Base-by-base conservation (phyloP, 176 grass and related monocot genomes). In the Triticum turgidum region DNA sequence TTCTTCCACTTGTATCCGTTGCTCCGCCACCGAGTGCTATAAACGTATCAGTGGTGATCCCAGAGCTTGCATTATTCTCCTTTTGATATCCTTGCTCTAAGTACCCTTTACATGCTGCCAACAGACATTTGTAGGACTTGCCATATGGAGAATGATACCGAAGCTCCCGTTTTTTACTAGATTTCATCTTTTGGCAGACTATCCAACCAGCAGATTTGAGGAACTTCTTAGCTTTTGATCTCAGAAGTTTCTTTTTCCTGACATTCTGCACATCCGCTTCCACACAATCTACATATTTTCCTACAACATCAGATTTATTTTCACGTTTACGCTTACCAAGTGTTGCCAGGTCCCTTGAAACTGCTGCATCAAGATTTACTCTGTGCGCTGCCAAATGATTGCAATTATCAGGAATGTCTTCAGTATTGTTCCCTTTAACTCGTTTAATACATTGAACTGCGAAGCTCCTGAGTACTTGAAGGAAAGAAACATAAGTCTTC, bases 181-280 rank as follows among this genome's bases (percentile, higher is more conserved):
- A 80, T 10, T 70, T 42, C 58, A 71, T 5, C 72, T 80, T 85
- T 47, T 66, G 76, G 32, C 67, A 83, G 56, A 81, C 14, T 47
- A 84, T 80, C 92, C 88, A 92, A 37, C 94, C 92, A 76, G 79
- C 83, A 58, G 80, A 94, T 38, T 77, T 85, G 29, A 97, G 89
- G 69, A 92, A 89, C 17, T 87, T 80, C 75, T 73, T 88, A 82
- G 84, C 92, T 80, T 94, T 94, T 79, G 80, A 86, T 41, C 51
- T 89, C 69, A 94, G 61, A 69, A 17, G 8, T 84, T 78, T 51
- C 78, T 81, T 84, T 70, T 5, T 89, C 87, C 13, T 75, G 32
- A 63, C 66, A 51, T 83, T 86, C 62, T 86, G 72, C 45, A 39
- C 77, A 15, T 45, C 38, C 21, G 86, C 42, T 90, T 94, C 80